Base-by-base conservation (phyloP, 352 stramenopile genomes). In the Globisporangium orthogonon region DNA sequence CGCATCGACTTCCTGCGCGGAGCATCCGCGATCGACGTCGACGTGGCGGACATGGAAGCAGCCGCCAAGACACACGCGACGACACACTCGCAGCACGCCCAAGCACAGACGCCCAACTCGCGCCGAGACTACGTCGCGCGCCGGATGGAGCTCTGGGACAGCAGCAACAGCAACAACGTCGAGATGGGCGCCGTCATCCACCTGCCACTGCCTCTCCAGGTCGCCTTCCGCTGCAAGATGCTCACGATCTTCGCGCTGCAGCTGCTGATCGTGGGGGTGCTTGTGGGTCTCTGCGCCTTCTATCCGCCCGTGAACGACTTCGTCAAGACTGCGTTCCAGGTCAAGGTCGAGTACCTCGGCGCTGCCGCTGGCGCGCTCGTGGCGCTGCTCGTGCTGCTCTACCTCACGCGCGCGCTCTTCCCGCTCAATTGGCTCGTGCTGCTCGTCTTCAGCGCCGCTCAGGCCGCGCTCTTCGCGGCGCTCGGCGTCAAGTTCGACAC, bases 401-500 rank as follows among this genome's bases (percentile, higher is more conserved):
- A 55, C 50, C 1, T 17, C 10, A 33, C 47, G 35, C 33, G 33
- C n/a, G 23, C 50, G 35, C 23, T 55, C 50, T 55, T 55, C 13
- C 35, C 50, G 50, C 18, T 55, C 50, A 55, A 55, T 13, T 55
- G 50, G 50, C 18, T 55, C n/a, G 35, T 47, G 58, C 55, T 83
- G 13, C 17, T 72, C n/a, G 35, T 67, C 5, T 86, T 83, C 59
- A 83, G 64, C 14, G 28, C 54, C 10, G 60, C 62, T 7, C 60
- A 80, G 1, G 70, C 69, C 44, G 60, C 79, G 6, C 56, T 83
- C 15, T 65, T 82, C 39, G 73, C 72, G n/a, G 68, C 53, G 0
- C 49, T 83, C 15, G 66, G 63, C 14, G 60, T 69, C 50, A 39
- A 35, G 13, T 73, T 76, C 37, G 61, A 66, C 50, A 70, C 71